Conservation (phyloP, 768 basidiomycete genomes). For the Tephrocybe sp. region DNA sequence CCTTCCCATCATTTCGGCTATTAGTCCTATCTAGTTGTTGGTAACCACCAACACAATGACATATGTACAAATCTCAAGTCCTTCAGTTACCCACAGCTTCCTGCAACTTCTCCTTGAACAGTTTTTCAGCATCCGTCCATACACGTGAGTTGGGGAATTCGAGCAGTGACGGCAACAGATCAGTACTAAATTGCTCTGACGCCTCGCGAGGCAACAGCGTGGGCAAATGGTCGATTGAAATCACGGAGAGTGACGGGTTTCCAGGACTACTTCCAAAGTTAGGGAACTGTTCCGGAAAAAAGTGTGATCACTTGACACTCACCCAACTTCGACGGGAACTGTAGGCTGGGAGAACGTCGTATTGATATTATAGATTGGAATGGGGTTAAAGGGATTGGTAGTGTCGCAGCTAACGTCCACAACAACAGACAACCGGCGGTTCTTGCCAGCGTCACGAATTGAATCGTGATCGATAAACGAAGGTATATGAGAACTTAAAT, state of each 20-base stretch:
- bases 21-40: conserved; percentile 1
- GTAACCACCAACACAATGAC: conserved; percentile 5
- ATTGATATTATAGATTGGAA: conserved; percentile 92
- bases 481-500: conserved; percentile 83
- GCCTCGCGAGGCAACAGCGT: conserved; percentile 94
- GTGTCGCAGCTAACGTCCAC: conserved; percentile 99
- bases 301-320: conserved; percentile 26
- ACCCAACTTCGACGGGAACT: conserved; percentile 81
- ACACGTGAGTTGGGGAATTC: conserved; percentile 77
- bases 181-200: conserved; percentile 91
- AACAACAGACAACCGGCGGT: conserved; percentile 71
- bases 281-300: background rate
- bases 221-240: conserved; percentile 97
- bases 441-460: conserved; percentile 67
- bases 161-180: conserved; percentile 84
- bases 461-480: conserved; percentile 74
- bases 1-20: conserved; percentile 10
- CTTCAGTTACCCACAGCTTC: conserved; percentile 41
- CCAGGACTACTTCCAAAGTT: conserved; percentile 37
- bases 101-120: conserved; percentile 62
- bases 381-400: conserved; percentile 97
- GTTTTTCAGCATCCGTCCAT: conserved; percentile 84
- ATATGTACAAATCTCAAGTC: conserved; percentile 18
- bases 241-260: conserved; percentile 73
- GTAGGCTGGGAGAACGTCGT: conserved; percentile 94